Evolutionary conservation across 345 rosid genomes (phyloP).

Genomic region (Brassica incana): DNA sequence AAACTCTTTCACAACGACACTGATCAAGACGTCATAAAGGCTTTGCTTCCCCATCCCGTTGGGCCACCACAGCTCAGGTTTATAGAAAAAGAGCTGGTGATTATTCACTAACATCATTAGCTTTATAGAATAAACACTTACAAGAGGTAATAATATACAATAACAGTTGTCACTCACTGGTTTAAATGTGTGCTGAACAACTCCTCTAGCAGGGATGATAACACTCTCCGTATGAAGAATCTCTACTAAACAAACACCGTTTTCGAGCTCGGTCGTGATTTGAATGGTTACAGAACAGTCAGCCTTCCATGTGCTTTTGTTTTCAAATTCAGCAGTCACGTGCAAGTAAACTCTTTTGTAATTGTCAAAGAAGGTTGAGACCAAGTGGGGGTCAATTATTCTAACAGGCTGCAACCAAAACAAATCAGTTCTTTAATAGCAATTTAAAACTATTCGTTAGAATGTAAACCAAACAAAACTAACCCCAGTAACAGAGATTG

Average conservation of each 20-base stretch:
- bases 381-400: conserved; percentile 92
- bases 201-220: conserved; percentile 57
- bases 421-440: conserved; percentile 6
- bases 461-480: conserved; percentile 34
- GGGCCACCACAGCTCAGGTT: conserved; percentile 99
- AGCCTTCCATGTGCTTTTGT: conserved; percentile 62
- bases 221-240: conserved; percentile 68
- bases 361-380: conserved; percentile 77
- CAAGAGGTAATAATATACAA: background rate
- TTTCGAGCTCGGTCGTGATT: conserved; percentile 71
- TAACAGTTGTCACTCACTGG: conserved; percentile 47
- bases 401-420: conserved; percentile 79
- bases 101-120: conserved; percentile 23
- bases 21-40: conserved; percentile 65
- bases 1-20: conserved; percentile 62
- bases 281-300: conserved; percentile 79
- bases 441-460: background rate
- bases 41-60: conserved; percentile 98
- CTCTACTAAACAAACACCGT: conserved; percentile 61
- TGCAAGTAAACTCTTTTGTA: conserved; percentile 79
- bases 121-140: background rate
- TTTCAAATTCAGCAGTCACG: conserved; percentile 74
- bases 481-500: conserved; percentile 84
- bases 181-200: conserved; percentile 63
- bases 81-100: conserved; percentile 82